phyloP scores from a whole-genome alignment of 441 rosid species.

The Breynia disticha region DNA sequence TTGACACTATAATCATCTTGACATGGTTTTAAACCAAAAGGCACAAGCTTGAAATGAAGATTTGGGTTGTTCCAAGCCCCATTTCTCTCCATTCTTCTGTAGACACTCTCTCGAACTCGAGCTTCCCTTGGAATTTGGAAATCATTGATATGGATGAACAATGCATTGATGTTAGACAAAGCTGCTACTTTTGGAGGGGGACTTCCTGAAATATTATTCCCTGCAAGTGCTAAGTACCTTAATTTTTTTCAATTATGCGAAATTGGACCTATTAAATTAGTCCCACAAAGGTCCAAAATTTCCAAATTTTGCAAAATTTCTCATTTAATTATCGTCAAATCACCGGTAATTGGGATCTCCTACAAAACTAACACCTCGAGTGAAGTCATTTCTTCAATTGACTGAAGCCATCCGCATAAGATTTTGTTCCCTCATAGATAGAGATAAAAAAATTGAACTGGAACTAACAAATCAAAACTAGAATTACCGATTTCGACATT shows the following conservation, averaged over 20 bases:
- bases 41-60: constrained; percentile 16
- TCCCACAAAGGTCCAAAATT: constrained; percentile 22
- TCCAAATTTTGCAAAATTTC: constrained; percentile 16
- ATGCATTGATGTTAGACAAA: constrained; percentile 14
- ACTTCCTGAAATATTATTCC: constrained; percentile 21
- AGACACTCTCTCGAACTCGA: constrained; percentile 17
- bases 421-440: constrained; percentile 21
- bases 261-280: constrained; percentile 19
- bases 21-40: constrained; percentile 21
- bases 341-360: constrained; percentile 22
- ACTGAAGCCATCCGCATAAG: constrained; percentile 15
- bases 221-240: constrained; percentile 22
- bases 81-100: constrained; percentile 21
- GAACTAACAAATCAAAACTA: no score
- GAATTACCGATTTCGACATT: no score
- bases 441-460: no score
- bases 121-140: constrained; percentile 24
- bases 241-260: constrained; percentile 13
- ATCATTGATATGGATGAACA: constrained; percentile 23
- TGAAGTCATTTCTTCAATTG: constrained; percentile 22
- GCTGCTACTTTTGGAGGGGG: constrained; percentile 10
- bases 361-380: constrained; percentile 22
- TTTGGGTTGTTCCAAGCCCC: constrained; percentile 26
- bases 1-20: no score
- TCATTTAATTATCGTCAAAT: constrained; percentile 20